Evolutionary conservation across 371 early-diverging fungal species (phyloP).

Genomic region (Haplosporangium sp.): DNA sequence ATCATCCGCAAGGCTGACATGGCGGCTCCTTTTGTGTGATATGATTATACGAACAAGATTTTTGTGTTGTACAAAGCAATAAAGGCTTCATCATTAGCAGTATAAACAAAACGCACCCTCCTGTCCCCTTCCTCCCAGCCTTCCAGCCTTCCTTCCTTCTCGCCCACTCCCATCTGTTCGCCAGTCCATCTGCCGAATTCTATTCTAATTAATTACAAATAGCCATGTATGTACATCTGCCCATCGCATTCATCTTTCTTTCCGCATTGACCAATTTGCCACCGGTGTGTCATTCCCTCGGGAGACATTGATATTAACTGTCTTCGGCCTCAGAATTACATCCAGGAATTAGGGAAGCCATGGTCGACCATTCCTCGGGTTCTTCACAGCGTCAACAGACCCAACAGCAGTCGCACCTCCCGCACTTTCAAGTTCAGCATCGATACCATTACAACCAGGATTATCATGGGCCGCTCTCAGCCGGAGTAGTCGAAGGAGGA

Average conservation of each 20-base stretch:
- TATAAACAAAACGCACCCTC: neutral
- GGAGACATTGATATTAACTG: neutral
- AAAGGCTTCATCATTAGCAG: too few relatives aligned
- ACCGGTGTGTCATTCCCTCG: neutral
- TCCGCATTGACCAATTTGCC: neutral
- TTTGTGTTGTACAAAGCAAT: too few relatives aligned
- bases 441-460: constrained; percentile 40
- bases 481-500: constrained; percentile 43
- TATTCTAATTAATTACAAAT: neutral
- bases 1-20: too few relatives aligned
- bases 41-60: too few relatives aligned
- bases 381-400: constrained; percentile 10
- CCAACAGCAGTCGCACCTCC: constrained; percentile 25
- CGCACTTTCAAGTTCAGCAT: constrained; percentile 30
- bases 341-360: neutral
- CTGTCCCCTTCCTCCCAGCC: neutral
- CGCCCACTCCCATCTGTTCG: neutral
- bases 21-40: too few relatives aligned
- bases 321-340: neutral
- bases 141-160: neutral
- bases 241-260: neutral
- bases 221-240: neutral
- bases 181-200: neutral
- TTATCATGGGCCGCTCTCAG: constrained; percentile 46
- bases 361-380: constrained; percentile 39